These are phyloP conservation scores for Mucor plumbeus DNA, from an alignment of 371 early-diverging fungal genomes.

Conservation along the genomic window DNA sequence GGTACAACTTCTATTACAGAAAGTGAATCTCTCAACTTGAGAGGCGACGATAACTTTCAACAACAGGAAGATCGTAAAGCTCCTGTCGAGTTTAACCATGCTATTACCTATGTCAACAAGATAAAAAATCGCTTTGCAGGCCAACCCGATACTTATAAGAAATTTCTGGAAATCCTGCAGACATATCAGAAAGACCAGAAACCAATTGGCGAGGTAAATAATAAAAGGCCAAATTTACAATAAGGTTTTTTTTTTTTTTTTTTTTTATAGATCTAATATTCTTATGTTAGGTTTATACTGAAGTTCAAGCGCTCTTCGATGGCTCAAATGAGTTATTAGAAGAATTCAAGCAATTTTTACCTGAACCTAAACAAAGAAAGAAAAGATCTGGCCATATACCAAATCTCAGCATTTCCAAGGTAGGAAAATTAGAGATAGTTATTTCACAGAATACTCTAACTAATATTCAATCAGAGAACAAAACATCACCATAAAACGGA, in stretches of 20 bases:
- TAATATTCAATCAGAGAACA: not conserved
- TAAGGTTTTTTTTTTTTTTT: too few relatives aligned
- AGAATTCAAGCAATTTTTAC: constrained; percentile 95
- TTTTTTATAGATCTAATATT: too few relatives aligned
- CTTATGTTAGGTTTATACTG: constrained; percentile 58
- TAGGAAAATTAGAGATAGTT: not conserved
- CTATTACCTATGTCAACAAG: constrained; percentile 97
- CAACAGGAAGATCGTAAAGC: constrained; percentile 12
- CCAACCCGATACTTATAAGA: constrained; percentile 92
- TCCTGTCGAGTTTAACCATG: constrained; percentile 95
- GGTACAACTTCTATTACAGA: constrained; percentile 61
- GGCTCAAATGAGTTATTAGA: constrained; percentile 86
- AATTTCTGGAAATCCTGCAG: constrained; percentile 94
- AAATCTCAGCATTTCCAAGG: constrained; percentile 25
- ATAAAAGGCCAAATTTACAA: not conserved
- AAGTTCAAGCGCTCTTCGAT: constrained; percentile 83
- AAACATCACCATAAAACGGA: constrained; percentile 3
- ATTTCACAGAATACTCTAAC: not conserved
- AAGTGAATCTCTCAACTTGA: constrained; percentile 9
- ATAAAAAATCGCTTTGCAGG: constrained; percentile 91
- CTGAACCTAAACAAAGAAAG: constrained; percentile 38
- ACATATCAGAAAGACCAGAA: constrained; percentile 91
- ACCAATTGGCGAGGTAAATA: constrained; percentile 82
- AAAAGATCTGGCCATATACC: constrained; percentile 21
- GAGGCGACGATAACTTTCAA: not conserved